phyloP scores from a whole-genome alignment of 768 basidiomycete genomes.

The Tulasnella sp. region DNA sequence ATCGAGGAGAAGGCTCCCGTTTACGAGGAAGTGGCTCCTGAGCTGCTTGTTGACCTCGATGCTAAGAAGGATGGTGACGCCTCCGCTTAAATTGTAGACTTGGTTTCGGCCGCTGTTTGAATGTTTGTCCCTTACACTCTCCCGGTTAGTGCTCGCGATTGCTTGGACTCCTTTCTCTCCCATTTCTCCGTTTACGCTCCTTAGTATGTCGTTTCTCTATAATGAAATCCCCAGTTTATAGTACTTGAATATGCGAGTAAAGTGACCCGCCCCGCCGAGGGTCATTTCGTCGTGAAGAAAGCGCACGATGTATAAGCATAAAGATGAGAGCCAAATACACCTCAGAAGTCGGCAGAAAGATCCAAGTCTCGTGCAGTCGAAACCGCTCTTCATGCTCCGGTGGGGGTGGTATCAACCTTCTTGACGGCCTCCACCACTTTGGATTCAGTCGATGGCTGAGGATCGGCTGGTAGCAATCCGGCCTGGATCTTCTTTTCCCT shows the following conservation, averaged over 20 bases:
- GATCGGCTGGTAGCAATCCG: conserved; percentile 31
- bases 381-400: conserved; percentile 12
- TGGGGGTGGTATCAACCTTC: conserved; percentile 41
- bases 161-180: not conserved
- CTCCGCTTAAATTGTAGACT: not conserved
- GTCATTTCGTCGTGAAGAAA: not conserved
- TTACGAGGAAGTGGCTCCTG: not conserved
- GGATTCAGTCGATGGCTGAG: conserved; percentile 14
- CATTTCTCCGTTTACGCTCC: not conserved
- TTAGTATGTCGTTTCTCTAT: not conserved
- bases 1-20: not conserved
- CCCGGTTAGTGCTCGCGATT: not conserved
- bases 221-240: not conserved
- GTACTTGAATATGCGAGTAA: not conserved
- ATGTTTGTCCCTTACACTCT: not conserved
- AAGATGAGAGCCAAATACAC: not conserved
- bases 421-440: conserved; percentile 29
- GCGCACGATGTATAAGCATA: conserved; percentile 13
- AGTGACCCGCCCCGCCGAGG: too few species aligned
- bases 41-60: not conserved
- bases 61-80: not conserved
- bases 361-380: not conserved
- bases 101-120: not conserved
- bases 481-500: conserved; percentile 59
- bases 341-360: not conserved